phyloP scores from a whole-genome alignment of 345 rosid species.

The Euphorbia peplus region DNA sequence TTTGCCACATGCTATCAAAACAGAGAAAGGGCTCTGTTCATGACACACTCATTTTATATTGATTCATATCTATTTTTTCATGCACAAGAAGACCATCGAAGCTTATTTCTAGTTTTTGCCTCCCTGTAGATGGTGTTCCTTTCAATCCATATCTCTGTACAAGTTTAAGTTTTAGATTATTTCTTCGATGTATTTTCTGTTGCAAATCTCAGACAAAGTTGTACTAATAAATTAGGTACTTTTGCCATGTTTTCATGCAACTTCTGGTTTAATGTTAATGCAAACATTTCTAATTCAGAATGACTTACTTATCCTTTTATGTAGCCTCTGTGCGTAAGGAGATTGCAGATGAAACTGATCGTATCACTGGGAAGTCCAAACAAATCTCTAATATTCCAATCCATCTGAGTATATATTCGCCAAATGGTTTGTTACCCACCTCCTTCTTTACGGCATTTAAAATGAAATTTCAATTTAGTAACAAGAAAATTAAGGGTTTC shows the following conservation, averaged over 20 bases:
- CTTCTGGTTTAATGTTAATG: not conserved
- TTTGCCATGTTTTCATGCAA: not conserved
- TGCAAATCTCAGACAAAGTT: not conserved
- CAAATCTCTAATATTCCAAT: slow-evolving; percentile 72
- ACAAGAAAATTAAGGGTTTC: not conserved
- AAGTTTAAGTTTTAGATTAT: not conserved
- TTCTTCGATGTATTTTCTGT: not conserved
- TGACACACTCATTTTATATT: not conserved
- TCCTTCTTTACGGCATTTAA: slow-evolving; percentile 8
- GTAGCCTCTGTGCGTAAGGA: slow-evolving; percentile 73
- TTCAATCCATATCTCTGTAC: not conserved
- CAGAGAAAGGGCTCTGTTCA: not conserved
- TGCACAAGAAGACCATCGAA: not conserved
- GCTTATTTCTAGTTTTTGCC: not conserved
- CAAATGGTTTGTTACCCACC: slow-evolving; percentile 58
- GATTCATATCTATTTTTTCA: not conserved
- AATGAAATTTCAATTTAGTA: slow-evolving; percentile 6
- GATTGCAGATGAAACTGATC: slow-evolving; percentile 70
- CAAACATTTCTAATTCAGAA: not conserved
- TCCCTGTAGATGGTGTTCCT: not conserved
- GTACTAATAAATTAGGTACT: not conserved
- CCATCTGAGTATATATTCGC: slow-evolving; percentile 72
- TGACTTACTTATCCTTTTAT: slow-evolving; percentile 13
- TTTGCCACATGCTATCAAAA: not conserved
- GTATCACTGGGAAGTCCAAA: slow-evolving; percentile 67